Evolutionary conservation across 2,329 filamentous ascomycete genomes (phyloP), one percentile per base, ranked within the genome.

Genomic region (Xylariaceae sp.): DNA sequence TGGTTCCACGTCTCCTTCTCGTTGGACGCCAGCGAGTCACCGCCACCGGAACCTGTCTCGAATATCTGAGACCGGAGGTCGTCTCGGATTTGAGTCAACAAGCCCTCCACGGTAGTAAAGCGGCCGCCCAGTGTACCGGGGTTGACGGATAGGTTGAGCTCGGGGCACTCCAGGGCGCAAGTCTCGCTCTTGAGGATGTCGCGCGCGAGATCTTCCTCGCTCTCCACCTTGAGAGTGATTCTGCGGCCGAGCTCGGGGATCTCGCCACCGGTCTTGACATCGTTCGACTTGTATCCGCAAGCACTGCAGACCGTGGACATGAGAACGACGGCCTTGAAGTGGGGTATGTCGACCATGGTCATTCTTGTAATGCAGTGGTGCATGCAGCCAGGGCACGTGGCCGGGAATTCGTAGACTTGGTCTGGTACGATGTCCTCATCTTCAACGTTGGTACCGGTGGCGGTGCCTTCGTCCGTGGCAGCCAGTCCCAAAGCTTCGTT

Each of bases 291-390:
- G 70, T 97, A 94, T 41, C 90, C 90, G 60, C 92, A 98, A 62
- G 83, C 74, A 18, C 90, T 83, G 66, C 92, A 98, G 18, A 88
- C 82, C 2, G 90, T 97, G 52, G 83, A 89, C 86, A 95, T 97
- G 54, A 98, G 74, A 28, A 96, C 82, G 3, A 98, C 92, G 59
- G 97, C 87, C 67, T 96, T 94, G 70, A 98, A 98, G 67, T 95
- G 85, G 1, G 92, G 92, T 47, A 98, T 96, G 56, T 94, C 88
- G 41, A 97, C 88, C 83, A 95, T 94, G 71, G 96, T 95, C 88
- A 96, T 96, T 64, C 95, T 89, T 8, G 94, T 94, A 3, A 81
- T 80, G 66, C 89, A 96, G 4, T 79, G 69, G 63, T 85, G 85
- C 57, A 82, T 81, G 70, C 92, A 98, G 46, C 87, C 90, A 0